Conservation (phyloP, 2,329 filamentous ascomycete species). For the Neofusicoccum ribis region DNA sequence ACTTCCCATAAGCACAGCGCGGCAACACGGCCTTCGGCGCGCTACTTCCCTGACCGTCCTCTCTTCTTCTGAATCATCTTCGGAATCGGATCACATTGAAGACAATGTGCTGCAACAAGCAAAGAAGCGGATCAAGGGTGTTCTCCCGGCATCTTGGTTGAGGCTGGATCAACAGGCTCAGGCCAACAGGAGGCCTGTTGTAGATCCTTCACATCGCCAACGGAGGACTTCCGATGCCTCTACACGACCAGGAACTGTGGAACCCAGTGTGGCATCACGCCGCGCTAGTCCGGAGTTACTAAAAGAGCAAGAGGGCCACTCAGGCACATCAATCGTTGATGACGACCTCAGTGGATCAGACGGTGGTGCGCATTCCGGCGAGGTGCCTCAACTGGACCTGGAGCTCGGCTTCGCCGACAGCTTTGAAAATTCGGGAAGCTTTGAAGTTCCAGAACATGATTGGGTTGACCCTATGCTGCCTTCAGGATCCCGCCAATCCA, state of each 20-base stretch:
- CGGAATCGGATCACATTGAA: conserved; percentile 32
- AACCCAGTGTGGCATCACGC: background rate
- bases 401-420: conserved; percentile 9
- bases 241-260: background rate
- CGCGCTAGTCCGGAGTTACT: background rate
- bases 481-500: conserved; percentile 26
- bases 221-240: background rate
- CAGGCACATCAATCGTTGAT: conserved; percentile 32
- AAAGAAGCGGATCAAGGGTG: conserved; percentile 47
- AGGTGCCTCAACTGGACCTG: background rate
- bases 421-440: conserved; percentile 14
- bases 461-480: conserved; percentile 45
- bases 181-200: background rate
- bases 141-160: conserved; percentile 53
- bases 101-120: conserved; percentile 35
- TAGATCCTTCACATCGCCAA: background rate
- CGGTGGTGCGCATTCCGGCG: background rate
- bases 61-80: conserved; percentile 21
- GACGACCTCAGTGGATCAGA: conserved; percentile 34
- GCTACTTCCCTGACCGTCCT: background rate
- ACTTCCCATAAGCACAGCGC: conserved; percentile 5
- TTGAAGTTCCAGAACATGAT: conserved; percentile 48
- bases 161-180: conserved; percentile 46
- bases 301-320: conserved; percentile 15
- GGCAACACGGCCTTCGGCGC: background rate